phyloP scores from a whole-genome alignment of 306 rosid species.

The Fragaria nilgerrensis region DNA sequence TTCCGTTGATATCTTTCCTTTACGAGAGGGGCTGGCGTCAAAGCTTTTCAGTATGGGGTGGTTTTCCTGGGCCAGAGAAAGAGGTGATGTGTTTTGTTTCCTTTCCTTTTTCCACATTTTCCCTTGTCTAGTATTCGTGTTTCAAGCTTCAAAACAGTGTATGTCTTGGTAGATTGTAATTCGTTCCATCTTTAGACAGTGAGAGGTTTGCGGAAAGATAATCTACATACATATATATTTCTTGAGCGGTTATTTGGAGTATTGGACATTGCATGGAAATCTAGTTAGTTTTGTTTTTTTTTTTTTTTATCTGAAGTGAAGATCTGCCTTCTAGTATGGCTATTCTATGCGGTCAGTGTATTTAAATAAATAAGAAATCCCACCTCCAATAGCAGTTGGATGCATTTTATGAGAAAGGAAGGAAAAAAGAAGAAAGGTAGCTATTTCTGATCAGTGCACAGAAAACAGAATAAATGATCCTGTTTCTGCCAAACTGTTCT shows the following conservation, averaged over 20 bases:
- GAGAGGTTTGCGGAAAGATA: background rate
- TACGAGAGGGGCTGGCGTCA: constrained; percentile 99
- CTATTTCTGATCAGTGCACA: background rate
- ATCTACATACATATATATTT: background rate
- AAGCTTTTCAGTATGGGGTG: constrained; percentile 59
- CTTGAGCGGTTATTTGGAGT: background rate
- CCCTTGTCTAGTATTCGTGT: background rate
- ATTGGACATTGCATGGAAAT: background rate
- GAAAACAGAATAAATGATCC: background rate
- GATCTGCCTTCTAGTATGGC: background rate
- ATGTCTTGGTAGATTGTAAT: background rate
- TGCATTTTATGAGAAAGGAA: background rate
- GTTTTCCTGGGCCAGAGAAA: constrained; percentile 91
- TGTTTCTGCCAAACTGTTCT: background rate
- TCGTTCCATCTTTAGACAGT: background rate
- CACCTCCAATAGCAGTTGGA: background rate
- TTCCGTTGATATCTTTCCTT: constrained; percentile 68
- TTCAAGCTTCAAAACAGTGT: background rate
- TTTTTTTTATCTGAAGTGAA: background rate
- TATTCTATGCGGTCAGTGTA: background rate
- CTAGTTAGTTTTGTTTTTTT: background rate
- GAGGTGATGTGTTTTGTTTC: constrained; percentile 53
- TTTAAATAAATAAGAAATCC: background rate
- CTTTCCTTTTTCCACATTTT: background rate
- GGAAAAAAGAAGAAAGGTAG: background rate